These are phyloP conservation scores for Eucalyptus dawsonii DNA, from an alignment of 345 rosid species.

Conservation along the genomic window DNA sequence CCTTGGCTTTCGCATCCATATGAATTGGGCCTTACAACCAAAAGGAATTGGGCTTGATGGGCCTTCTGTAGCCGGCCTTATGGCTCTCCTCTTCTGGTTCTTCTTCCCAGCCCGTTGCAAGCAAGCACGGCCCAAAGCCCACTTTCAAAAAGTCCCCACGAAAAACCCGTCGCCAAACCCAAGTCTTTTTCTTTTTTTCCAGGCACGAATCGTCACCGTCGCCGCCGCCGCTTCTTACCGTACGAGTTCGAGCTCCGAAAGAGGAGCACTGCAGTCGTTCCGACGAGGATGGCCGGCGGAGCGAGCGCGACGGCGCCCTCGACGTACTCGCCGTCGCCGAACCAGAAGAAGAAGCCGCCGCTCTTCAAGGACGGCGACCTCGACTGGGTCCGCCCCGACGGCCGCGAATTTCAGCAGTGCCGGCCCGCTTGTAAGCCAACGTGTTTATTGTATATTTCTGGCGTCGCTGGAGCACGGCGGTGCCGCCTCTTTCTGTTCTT, in stretches of 20 bases:
- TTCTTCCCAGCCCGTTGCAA: background rate
- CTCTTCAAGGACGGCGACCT: constrained; percentile 36
- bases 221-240: background rate
- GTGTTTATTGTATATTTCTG: background rate
- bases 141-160: background rate
- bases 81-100: background rate
- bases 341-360: constrained; percentile 25
- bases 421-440: constrained; percentile 65
- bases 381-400: constrained; percentile 92
- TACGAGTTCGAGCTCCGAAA: background rate
- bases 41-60: background rate
- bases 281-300: constrained; percentile 36
- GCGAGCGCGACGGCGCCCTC: constrained; percentile 27
- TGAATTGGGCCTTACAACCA: background rate
- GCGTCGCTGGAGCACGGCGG: background rate
- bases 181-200: background rate
- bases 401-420: constrained; percentile 84
- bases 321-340: constrained; percentile 52
- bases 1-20: background rate
- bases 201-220: background rate
- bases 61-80: background rate
- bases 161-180: background rate
- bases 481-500: background rate
- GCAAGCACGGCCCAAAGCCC: background rate
- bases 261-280: background rate